Base-by-base conservation (phyloP, 2,329 filamentous ascomycete genomes). In the Clonostachys sp. region DNA sequence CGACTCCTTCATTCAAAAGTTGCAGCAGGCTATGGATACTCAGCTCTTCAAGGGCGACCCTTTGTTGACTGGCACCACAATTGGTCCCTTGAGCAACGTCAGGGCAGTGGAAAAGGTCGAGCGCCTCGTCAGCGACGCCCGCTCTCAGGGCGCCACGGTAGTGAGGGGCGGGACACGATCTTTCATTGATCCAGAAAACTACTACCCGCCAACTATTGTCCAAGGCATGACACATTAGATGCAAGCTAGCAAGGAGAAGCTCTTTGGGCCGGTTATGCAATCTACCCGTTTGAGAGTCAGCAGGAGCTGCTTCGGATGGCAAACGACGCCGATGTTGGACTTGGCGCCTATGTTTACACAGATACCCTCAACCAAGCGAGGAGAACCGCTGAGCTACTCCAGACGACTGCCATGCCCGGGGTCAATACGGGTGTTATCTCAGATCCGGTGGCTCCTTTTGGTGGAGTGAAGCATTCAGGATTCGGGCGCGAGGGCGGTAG, bases 311-410 rank as follows among this genome's bases (percentile, higher is more conserved):
- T 96, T 30, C 75, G 79, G 51, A 71, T 92, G 54, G 92, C 92
- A 5, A 99, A 99, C 67, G 68, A 72, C 38, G 76, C 88, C 2
- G 84, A 92, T 45, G 91, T 96, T 35, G 94, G 92, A 2, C 77
- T 97, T 34, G 94, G 92, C 0, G 92, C 89, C 1, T 97, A 97
- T 72, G 95, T 97, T 73, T 96, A 89, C 75, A 91, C 80, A 7
- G 67, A 71, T 44, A 78, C 87, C 58, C 34, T 51, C 6, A 55
- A 59, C 42, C 51, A 71, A 10, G 60, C 64, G 6, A 64, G 55
- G 47, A 58, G 72, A 39, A 63, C 75, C 2, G 65, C 68, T 3
- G 72, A 74, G 54, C 67, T 63, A 2, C 62, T 85, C 43, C 77
- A 85, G 52, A 77, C 83, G 52, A 77, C 83, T 3, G 81, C 81